These are phyloP conservation scores for Zangia roseola DNA, from an alignment of 768 basidiomycete species.

Conservation along the genomic window DNA sequence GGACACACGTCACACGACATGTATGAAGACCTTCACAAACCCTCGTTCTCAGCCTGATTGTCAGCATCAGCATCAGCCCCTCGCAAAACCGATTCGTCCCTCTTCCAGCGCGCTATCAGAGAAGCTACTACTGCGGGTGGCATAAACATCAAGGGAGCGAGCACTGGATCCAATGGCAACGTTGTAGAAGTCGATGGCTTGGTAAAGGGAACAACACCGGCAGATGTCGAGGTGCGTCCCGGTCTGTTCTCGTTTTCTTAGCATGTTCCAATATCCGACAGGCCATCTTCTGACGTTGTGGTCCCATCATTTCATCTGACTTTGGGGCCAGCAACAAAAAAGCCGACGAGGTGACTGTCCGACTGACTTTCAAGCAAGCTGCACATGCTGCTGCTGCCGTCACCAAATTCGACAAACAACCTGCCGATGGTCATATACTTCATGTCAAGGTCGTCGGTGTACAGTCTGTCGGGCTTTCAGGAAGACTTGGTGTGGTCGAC, in stretches of 20 bases:
- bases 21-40: constrained; percentile 57
- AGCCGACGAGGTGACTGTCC: constrained; percentile 51
- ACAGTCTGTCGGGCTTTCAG: constrained; percentile 52
- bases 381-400: constrained; percentile 66
- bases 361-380: constrained; percentile 69
- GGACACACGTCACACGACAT: constrained; percentile 70
- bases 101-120: constrained; percentile 60
- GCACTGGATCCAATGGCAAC: constrained; percentile 50
- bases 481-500: constrained; percentile 53
- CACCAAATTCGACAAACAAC: constrained; percentile 72
- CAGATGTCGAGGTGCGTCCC: constrained; percentile 58
- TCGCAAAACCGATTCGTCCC: constrained; percentile 54
- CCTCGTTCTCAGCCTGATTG: constrained; percentile 56
- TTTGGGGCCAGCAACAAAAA: constrained; percentile 13
- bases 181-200: constrained; percentile 75
- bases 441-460: constrained; percentile 63
- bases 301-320: constrained; percentile 51
- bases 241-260: not conserved
- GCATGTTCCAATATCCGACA: constrained; percentile 11
- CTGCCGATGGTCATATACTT: constrained; percentile 80
- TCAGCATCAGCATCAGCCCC: constrained; percentile 37
- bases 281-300: constrained; percentile 83
- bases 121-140: constrained; percentile 50
- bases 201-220: constrained; percentile 73
- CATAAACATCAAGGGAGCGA: constrained; percentile 70